Evolutionary conservation across 768 basidiomycete species (phyloP).

Genomic region (Kwoniella sp.): DNA sequence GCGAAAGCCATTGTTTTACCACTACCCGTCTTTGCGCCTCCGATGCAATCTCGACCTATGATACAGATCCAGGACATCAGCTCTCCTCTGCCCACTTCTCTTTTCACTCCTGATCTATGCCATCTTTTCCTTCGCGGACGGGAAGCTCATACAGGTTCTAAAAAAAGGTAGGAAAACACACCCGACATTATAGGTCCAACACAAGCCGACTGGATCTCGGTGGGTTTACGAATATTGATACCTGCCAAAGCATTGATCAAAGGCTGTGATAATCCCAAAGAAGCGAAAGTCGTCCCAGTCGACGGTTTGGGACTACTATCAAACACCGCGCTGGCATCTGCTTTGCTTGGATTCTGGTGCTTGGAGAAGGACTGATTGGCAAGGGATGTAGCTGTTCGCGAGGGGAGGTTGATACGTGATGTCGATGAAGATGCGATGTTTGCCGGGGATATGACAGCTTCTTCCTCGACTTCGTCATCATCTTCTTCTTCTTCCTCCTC

Average conservation of each 20-base stretch:
- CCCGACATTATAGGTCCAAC: constrained; percentile 83
- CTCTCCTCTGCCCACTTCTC: too few species aligned
- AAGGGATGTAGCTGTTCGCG: constrained; percentile 3
- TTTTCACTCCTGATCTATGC: too few species aligned
- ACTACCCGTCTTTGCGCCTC: constrained; percentile 95
- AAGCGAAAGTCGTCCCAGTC: constrained; percentile 48
- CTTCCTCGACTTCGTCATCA: constrained; percentile 12
- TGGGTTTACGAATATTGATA: constrained; percentile 85
- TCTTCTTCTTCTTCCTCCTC: constrained; percentile 1
- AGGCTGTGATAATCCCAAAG: constrained; percentile 57
- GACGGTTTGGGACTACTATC: constrained; percentile 30
- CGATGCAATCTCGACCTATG: constrained; percentile 89
- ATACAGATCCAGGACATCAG: not conserved
- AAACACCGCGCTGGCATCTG: constrained; percentile 5
- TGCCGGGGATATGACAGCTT: not conserved
- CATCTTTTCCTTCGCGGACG: too few species aligned
- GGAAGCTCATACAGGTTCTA: too few species aligned
- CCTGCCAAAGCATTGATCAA: constrained; percentile 68
- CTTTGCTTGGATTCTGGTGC: constrained; percentile 2
- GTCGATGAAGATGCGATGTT: not conserved
- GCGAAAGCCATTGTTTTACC: constrained; percentile 99
- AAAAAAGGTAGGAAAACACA: too few species aligned
- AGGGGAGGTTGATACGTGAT: constrained; percentile 22
- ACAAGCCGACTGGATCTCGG: constrained; percentile 85
- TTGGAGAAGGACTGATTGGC: not conserved